Evolutionary conservation across 441 rosid genomes (phyloP).

Genomic region (Raphanus hybrid): DNA sequence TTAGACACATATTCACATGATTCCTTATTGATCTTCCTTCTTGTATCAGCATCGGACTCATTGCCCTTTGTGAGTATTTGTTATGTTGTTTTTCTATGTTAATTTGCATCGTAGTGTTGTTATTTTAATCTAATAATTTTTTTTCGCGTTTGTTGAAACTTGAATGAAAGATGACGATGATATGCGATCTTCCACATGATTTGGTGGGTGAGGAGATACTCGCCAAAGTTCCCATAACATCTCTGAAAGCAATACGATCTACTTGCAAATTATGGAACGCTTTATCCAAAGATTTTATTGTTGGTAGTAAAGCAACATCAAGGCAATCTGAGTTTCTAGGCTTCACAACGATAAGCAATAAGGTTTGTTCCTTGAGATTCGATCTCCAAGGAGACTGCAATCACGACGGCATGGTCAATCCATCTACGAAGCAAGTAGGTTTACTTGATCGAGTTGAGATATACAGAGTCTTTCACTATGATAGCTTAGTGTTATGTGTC

Average conservation of each 20-base stretch:
- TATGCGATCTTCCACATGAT: neutral
- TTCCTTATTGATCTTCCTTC: too few relatives aligned
- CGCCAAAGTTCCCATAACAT: neutral
- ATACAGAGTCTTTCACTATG: neutral
- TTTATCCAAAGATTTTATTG: neutral
- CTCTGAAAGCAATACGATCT: neutral
- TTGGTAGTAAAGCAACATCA: neutral
- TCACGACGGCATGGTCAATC: neutral
- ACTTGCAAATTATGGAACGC: neutral
- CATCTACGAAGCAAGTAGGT: neutral
- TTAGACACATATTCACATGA: too few relatives aligned
- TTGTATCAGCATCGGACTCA: neutral
- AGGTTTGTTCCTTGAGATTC: neutral
- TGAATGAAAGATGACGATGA: neutral
- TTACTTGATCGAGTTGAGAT: neutral
- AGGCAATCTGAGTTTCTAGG: neutral
- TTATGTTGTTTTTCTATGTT: neutral
- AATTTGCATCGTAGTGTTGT: neutral
- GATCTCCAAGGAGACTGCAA: neutral
- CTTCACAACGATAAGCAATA: neutral
- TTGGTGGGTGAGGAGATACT: neutral
- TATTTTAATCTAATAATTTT: too few relatives aligned
- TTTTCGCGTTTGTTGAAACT: neutral
- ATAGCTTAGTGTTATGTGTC: neutral
- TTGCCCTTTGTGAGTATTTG: neutral